Evolutionary conservation across 2,329 filamentous ascomycete genomes (phyloP), one percentile per base, ranked within the genome.

Genomic region (Beauveria sp.): DNA sequence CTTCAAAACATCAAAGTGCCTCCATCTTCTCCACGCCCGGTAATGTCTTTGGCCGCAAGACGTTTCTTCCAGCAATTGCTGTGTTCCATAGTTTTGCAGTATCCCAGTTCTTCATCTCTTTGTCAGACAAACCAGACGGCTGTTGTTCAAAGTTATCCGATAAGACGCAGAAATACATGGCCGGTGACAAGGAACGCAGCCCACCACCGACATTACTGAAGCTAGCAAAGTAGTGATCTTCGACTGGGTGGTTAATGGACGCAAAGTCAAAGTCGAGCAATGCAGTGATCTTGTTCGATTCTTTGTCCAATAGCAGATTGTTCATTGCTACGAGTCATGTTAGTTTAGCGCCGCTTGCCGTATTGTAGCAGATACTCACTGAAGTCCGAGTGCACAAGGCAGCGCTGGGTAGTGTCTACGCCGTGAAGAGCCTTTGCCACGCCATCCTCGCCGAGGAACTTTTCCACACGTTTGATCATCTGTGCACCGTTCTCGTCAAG

Each of bases 231-330:
- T 54, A 55, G 58, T 69, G 70, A 50, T 71, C 70, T 1, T 72
- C 64, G 18, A 53, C 56, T 0, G 69, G 70, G 24, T 72, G 67
- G 0, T 63, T 63, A 18, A 71, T 26, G 5, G 51, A 55, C 0
- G 70, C 61, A 28, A 59, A 72, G 55, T 72, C 71, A 31, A 71
- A 24, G 1, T 24, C 22, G 22, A 72, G 62, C 3, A 72, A n/a
- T 1, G 64, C 67, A 0, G 68, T 71, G 42, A 71, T 61, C 14
- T 56, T 63, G 6, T 64, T 65, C 5, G 64, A 65, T 4, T 26
- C 58, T 1, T 56, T 46, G 26, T 71, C 66, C 49, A 55, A 69
- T 5, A 71, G 67, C 10, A 71, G 56, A 49, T 72, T 72, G 49
- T 69, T 68, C 65, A 64, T 68, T 2, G 67, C 69, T 69, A 20